Percentiles rank a stretch among this genome's conserved stretches.
These are phyloP conservation scores for Phialophora macrospora DNA, from an alignment of 2,329 filamentous ascomycete genomes.

Conservation along the genomic window DNA sequence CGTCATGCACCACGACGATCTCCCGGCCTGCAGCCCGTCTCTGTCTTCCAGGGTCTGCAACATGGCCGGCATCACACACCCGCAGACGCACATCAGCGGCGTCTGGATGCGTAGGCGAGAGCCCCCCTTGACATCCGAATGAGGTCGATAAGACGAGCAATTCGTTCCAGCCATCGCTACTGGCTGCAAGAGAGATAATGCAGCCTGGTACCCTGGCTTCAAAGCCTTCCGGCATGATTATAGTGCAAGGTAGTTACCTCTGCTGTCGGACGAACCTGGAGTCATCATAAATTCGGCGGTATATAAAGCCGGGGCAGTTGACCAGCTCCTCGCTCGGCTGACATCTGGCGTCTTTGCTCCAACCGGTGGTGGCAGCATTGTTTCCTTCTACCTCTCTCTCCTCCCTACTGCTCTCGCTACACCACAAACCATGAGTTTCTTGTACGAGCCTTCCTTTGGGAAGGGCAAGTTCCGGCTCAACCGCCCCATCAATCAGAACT, in stretches of 20 bases:
- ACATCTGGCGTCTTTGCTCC: background rate
- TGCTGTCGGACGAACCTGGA: too few species aligned
- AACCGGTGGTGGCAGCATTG: background rate
- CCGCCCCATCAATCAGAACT: constrained; percentile 35
- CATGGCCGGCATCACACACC: background rate
- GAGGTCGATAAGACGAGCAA: constrained; percentile 12
- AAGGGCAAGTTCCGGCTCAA: constrained; percentile 28
- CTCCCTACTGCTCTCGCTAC: background rate
- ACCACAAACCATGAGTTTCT: constrained; percentile 21
- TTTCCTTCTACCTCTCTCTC: background rate
- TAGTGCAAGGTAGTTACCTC: background rate
- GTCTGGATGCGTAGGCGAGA: background rate
- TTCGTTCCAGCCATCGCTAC: background rate
- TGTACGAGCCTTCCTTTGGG: constrained; percentile 26
- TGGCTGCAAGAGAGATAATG: constrained; percentile 12
- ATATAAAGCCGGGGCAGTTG: background rate
- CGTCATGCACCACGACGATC: constrained; percentile 1
- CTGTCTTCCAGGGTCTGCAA: background rate
- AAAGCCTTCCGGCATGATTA: constrained; percentile 14
- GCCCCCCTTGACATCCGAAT: background rate
- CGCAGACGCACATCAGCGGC: constrained; percentile 16
- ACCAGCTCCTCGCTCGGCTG: background rate
- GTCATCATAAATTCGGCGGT: background rate
- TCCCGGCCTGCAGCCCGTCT: background rate
- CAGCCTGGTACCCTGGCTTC: constrained; percentile 14